phyloP scores from a whole-genome alignment of 2,329 filamentous ascomycete species.

The Exserohilum turcica region DNA sequence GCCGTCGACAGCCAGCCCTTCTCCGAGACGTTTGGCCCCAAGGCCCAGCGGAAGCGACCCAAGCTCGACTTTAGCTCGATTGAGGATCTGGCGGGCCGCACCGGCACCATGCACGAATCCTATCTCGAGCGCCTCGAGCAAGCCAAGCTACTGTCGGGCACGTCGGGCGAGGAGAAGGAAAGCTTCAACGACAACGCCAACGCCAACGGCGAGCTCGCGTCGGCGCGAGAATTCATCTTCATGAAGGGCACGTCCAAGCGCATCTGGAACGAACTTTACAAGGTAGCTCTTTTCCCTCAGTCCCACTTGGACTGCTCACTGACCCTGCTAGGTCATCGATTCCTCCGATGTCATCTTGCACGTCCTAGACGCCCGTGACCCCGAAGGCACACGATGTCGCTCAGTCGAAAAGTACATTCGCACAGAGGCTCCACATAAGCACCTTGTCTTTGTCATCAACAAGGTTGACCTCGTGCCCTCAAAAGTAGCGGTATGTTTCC shows the following conservation, averaged over 20 bases:
- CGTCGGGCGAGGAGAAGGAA: conserved; percentile 61
- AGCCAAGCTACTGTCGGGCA: conserved; percentile 75
- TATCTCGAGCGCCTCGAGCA: conserved; percentile 84
- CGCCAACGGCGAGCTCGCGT: conserved; percentile 50
- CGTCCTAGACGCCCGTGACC: conserved; percentile 39
- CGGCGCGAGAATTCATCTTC: conserved; percentile 73
- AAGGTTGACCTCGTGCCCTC: conserved; percentile 94
- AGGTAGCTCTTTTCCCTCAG: conserved; percentile 60
- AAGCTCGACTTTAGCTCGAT: conserved; percentile 85
- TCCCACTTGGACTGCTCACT: background rate
- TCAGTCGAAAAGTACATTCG: conserved; percentile 92
- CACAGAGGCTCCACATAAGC: conserved; percentile 94
- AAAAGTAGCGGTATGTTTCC: conserved; percentile 83
- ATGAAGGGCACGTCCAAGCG: conserved; percentile 93
- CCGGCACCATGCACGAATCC: conserved; percentile 77
- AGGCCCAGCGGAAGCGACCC: conserved; percentile 88
- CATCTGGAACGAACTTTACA: conserved; percentile 84
- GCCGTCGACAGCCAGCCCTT: conserved; percentile 87
- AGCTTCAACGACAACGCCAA: conserved; percentile 40
- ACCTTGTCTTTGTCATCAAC: conserved; percentile 86
- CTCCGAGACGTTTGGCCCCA: conserved; percentile 87
- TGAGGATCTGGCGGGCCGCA: conserved; percentile 78
- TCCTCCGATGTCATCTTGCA: conserved; percentile 94
- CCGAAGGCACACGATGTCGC: conserved; percentile 78
- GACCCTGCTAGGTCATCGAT: conserved; percentile 64